Conservation (phyloP, 1,139 yeast genomes). For the Saccharomyces uvarum region DNA sequence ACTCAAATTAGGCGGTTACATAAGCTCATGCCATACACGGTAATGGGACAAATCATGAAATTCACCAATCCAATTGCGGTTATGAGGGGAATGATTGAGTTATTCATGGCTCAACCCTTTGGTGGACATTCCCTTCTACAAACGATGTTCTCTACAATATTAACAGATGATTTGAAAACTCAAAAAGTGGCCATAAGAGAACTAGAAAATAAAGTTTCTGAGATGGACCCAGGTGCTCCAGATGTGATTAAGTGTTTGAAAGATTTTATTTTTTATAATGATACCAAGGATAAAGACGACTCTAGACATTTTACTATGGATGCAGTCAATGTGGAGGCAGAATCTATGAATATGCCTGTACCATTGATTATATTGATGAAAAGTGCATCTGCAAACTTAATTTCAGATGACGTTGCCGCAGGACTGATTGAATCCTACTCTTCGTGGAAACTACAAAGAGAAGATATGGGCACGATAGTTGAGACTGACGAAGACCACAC, state of each 20-base stretch:
- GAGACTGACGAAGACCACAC: conserved; percentile 16
- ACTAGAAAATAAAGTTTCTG: conserved; percentile 37
- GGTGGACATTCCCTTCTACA: conserved; percentile 65
- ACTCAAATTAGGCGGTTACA: conserved; percentile 64
- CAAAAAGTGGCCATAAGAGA: conserved; percentile 50
- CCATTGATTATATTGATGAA: conserved; percentile 30
- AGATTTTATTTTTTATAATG: conserved; percentile 27
- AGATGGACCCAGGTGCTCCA: conserved; percentile 25
- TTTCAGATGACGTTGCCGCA: conserved; percentile 21
- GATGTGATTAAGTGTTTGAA: conserved; percentile 27
- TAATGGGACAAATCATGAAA: conserved; percentile 66
- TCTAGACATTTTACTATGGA: conserved; percentile 13
- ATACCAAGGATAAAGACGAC: conserved; percentile 28
- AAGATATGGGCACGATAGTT: conserved; percentile 17
- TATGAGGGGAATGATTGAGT: conserved; percentile 66
- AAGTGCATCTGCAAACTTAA: conserved; percentile 14
- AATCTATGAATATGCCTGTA: conserved; percentile 33
- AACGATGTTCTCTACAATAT: conserved; percentile 60
- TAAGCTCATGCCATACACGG: conserved; percentile 62
- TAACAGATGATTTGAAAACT: conserved; percentile 70
- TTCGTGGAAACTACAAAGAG: conserved; percentile 33
- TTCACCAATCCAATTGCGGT: conserved; percentile 83
- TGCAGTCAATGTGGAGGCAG: conserved; percentile 34
- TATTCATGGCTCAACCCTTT: conserved; percentile 72
- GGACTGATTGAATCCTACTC: conserved; percentile 28